Evolutionary conservation across 108 stramenopile species (phyloP).

Genomic region (Skeletonema menzelii): DNA sequence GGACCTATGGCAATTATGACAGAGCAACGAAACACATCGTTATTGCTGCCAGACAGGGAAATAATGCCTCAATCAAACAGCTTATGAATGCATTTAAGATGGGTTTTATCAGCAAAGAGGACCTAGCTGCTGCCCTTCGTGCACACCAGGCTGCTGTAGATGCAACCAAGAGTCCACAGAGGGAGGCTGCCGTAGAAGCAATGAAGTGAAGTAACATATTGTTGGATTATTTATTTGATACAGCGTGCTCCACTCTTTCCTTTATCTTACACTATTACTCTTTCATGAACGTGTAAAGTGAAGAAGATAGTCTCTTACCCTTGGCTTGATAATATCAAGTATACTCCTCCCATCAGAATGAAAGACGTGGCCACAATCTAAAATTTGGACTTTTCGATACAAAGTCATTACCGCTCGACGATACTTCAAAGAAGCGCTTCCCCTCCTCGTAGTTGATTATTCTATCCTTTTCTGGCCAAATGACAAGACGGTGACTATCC

Average conservation of each 20-base stretch:
- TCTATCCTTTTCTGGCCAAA: conserved; percentile 19
- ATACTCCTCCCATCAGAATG: conserved; percentile 4
- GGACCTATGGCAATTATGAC: not conserved
- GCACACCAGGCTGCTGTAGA: not conserved
- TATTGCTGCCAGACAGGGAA: not conserved
- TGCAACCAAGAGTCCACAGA: conserved; percentile 1
- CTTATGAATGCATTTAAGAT: not conserved
- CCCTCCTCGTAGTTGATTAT: conserved; percentile 20
- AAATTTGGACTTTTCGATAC: not conserved
- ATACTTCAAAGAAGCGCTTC: conserved; percentile 15
- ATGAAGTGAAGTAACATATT: no score
- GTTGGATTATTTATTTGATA: no score
- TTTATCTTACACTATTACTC: no score
- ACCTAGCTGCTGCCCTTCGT: not conserved
- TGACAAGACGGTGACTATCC: conserved; percentile 1
- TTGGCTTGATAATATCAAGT: not conserved
- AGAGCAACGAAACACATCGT: not conserved
- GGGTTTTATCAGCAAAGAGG: not conserved
- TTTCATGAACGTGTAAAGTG: not conserved
- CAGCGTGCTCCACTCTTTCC: no score
- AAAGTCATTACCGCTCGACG: not conserved
- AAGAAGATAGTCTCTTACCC: conserved; percentile 13
- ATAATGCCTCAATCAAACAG: not conserved
- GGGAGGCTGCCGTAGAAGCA: no score
- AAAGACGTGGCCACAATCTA: conserved; percentile 17